Conservation (phyloP, 352 stramenopile species). For the Phytopythium cucurbitacearum region DNA sequence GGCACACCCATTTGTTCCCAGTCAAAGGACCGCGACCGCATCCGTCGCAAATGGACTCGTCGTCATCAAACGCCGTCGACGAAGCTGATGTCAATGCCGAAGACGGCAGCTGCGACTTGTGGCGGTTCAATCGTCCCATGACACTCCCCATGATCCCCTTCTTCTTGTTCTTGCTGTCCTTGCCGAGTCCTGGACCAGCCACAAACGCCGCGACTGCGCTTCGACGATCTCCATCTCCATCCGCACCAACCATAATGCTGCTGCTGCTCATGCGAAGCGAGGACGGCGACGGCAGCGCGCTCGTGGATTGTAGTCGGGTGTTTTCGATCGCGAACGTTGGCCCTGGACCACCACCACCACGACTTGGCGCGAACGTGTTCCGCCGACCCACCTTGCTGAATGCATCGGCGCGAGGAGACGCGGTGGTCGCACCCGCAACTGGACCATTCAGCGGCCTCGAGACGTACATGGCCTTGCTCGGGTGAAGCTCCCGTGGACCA, state of each 20-base stretch:
- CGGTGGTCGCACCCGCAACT: slow-evolving; percentile 11
- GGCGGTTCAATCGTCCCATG: slow-evolving; percentile 60
- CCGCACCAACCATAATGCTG: slow-evolving; percentile 8
- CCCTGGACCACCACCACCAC: slow-evolving; percentile 1
- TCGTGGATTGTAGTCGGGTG: slow-evolving; percentile 26
- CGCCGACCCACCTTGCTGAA: slow-evolving; percentile 16
- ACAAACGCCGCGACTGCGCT: slow-evolving; percentile 16
- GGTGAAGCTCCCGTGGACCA: slow-evolving; percentile 53
- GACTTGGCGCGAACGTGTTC: slow-evolving; percentile 34
- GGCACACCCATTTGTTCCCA: slow-evolving; percentile 62
- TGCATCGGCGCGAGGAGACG: not conserved
- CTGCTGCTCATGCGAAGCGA: slow-evolving; percentile 19
- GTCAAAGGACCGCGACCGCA: slow-evolving; percentile 50
- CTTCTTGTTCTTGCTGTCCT: slow-evolving; percentile 77
- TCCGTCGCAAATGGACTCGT: slow-evolving; percentile 60
- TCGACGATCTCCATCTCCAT: slow-evolving; percentile 17
- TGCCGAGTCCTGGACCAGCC: slow-evolving; percentile 10
- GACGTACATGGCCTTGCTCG: slow-evolving; percentile 64
- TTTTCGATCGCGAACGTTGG: slow-evolving; percentile 30
- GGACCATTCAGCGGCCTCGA: slow-evolving; percentile 36
- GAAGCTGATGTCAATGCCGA: slow-evolving; percentile 3
- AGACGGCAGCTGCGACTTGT: slow-evolving; percentile 43
- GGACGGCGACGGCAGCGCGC: slow-evolving; percentile 25
- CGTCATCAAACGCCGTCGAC: slow-evolving; percentile 30
- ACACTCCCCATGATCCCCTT: slow-evolving; percentile 52